Conservation (phyloP, 352 stramenopile genomes). For the Globisporangium radiosum region DNA sequence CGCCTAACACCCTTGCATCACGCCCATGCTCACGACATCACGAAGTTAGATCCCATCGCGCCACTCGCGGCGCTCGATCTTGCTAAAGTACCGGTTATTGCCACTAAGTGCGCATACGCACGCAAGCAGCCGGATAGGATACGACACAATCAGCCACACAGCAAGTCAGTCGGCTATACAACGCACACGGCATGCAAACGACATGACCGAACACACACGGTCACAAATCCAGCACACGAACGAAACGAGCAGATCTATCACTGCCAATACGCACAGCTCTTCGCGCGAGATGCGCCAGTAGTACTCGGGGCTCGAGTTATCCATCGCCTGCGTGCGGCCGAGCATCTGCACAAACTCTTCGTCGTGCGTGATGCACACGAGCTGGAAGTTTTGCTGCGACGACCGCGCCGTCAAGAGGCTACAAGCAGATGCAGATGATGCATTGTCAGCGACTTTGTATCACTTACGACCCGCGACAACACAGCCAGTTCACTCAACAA, state of each 20-base stretch:
- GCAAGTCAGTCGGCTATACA: too few species aligned
- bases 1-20: too few species aligned
- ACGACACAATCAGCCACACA: too few species aligned
- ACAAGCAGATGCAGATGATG: not conserved
- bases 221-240: not conserved
- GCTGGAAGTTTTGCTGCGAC: conserved; percentile 98
- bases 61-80: conserved; percentile 75
- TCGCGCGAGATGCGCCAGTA: conserved; percentile 82
- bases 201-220: not conserved
- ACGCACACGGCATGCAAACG: not conserved
- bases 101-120: conserved; percentile 25
- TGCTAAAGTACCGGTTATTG: conserved; percentile 80
- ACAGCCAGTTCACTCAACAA: not conserved
- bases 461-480: not conserved
- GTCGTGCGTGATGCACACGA: conserved; percentile 99
- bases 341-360: conserved; percentile 92
- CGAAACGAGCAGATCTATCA: too few species aligned
- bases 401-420: conserved; percentile 93
- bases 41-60: conserved; percentile 28
- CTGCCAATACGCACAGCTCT: conserved; percentile 52
- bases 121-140: too few species aligned
- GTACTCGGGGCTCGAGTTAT: conserved; percentile 67
- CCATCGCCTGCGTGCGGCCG: conserved; percentile 69
- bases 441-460: not conserved
- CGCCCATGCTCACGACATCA: too few species aligned